Conservation (phyloP, 352 stramenopile species). For the Pythium brassicae region DNA sequence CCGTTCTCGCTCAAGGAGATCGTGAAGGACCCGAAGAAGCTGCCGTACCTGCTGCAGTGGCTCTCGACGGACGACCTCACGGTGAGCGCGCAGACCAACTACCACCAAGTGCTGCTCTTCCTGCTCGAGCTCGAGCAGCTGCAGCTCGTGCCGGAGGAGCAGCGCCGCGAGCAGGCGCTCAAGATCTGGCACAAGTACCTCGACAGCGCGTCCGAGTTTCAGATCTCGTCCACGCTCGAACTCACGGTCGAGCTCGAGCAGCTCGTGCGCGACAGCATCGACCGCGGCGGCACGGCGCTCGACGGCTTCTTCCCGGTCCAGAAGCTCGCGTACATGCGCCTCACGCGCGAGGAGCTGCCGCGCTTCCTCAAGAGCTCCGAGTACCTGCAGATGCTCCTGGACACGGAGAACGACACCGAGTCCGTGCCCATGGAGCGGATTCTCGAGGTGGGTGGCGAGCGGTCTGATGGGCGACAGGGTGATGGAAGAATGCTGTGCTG, state of each 20-base stretch:
- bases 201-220: conserved; percentile 70
- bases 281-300: conserved; percentile 36
- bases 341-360: conserved; percentile 78
- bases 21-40: conserved; percentile 82
- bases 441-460: conserved; percentile 36
- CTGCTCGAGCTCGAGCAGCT: conserved; percentile 81
- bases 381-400: conserved; percentile 83
- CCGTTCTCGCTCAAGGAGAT: conserved; percentile 83
- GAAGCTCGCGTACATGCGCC: conserved; percentile 80
- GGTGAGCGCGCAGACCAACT: conserved; percentile 36
- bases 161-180: conserved; percentile 59
- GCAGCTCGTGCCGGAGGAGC: conserved; percentile 60
- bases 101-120: conserved; percentile 83
- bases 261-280: conserved; percentile 70
- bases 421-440: conserved; percentile 79
- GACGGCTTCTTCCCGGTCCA: conserved; percentile 83
- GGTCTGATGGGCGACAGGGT: too few species aligned
- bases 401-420: conserved; percentile 69
- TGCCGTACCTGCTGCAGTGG: conserved; percentile 78
- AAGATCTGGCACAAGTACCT: conserved; percentile 90
- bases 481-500: too few species aligned
- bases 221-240: conserved; percentile 79
- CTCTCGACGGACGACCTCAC: conserved; percentile 49
- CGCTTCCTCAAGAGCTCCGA: conserved; percentile 81
- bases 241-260: conserved; percentile 72